These are phyloP conservation scores for Botryotinia globosa DNA, from an alignment of 2,329 filamentous ascomycete genomes.

Conservation along the genomic window DNA sequence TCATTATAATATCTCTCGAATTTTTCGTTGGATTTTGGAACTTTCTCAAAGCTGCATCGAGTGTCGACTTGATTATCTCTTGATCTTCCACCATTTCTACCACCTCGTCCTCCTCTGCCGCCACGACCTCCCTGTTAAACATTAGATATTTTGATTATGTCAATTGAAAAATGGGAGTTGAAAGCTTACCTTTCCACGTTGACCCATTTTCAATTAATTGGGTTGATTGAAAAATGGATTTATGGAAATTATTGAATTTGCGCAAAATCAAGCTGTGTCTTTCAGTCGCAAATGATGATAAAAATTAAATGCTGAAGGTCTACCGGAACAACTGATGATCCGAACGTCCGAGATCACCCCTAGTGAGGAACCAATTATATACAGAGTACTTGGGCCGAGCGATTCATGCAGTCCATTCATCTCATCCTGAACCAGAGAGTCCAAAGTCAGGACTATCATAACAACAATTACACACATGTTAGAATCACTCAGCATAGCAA, in stretches of 20 bases:
- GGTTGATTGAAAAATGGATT: not conserved
- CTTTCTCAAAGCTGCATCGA: slow-evolving; percentile 49
- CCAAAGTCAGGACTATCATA: not conserved
- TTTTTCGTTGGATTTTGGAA: slow-evolving; percentile 77
- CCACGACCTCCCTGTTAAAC: slow-evolving; percentile 25
- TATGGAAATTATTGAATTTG: slow-evolving; percentile 3
- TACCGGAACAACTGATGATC: slow-evolving; percentile 1
- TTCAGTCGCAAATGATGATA: slow-evolving; percentile 11
- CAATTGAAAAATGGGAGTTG: not conserved
- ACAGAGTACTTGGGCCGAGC: too few relatives aligned
- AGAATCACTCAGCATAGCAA: not conserved
- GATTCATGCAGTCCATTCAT: not conserved
- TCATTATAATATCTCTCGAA: slow-evolving; percentile 85
- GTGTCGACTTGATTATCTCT: slow-evolving; percentile 42
- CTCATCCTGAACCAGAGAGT: not conserved
- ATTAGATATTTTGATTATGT: slow-evolving; percentile 7
- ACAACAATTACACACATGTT: not conserved
- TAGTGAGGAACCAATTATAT: slow-evolving; percentile 3
- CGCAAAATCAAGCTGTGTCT: not conserved
- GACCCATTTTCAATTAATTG: slow-evolving; percentile 31
- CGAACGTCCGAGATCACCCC: not conserved
- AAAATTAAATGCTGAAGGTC: slow-evolving; percentile 6
- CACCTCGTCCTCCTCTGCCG: slow-evolving; percentile 29
- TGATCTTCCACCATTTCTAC: slow-evolving; percentile 29
- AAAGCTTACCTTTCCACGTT: slow-evolving; percentile 36